A percentile compares a stretch with the other conserved stretches of the same genome.
These are phyloP conservation scores for Reutealis trisperma DNA, from an alignment of 345 rosid genomes.

Conservation along the genomic window DNA sequence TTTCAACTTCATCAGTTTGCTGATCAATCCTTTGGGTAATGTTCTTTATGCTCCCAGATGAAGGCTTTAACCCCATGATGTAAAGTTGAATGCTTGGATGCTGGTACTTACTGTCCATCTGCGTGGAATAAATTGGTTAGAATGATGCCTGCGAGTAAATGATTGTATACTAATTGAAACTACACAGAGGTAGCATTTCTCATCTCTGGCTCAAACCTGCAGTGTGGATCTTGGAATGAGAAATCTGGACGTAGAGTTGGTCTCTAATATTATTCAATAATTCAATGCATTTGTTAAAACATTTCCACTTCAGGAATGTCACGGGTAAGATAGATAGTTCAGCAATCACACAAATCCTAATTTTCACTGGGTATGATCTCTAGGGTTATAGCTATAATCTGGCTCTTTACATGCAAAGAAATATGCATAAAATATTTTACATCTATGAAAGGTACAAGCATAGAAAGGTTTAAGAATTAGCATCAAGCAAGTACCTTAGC, in stretches of 20 bases:
- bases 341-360: not conserved
- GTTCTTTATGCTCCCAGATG: slow-evolving; percentile 30
- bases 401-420: not conserved
- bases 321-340: not conserved
- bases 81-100: slow-evolving; percentile 89
- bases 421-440: not conserved
- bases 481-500: slow-evolving; percentile 50
- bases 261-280: not conserved
- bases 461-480: not conserved
- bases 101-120: slow-evolving; percentile 86
- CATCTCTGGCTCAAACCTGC: not conserved
- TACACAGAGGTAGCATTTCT: not conserved
- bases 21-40: slow-evolving; percentile 13
- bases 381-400: not conserved
- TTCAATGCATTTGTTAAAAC: not conserved
- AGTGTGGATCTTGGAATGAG: not conserved
- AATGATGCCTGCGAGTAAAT: not conserved
- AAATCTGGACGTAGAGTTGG: not conserved
- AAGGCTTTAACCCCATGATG: slow-evolving; percentile 60
- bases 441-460: not conserved
- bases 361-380: not conserved
- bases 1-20: slow-evolving; percentile 33
- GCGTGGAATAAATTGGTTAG: slow-evolving; percentile 17
- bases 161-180: not conserved
- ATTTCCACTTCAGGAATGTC: not conserved